Conservation (phyloP, 345 rosid genomes). For the Lagerstroemia speciosa region DNA sequence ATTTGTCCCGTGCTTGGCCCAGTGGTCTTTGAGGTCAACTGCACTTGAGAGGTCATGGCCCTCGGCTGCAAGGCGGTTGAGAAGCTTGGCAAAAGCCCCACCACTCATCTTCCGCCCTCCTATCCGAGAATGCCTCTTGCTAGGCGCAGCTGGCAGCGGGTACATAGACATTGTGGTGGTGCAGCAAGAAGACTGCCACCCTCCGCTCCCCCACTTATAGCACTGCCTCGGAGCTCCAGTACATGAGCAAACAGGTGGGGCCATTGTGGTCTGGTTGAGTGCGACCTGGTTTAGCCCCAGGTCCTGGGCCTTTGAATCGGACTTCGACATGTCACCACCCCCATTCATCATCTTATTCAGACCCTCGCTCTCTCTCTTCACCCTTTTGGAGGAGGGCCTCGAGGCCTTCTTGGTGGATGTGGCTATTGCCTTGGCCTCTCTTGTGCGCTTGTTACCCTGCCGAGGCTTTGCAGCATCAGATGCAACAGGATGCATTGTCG, state of each 20-base stretch:
- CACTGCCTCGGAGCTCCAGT: conserved; percentile 80
- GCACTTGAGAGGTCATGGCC: conserved; percentile 61
- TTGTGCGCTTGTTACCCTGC: conserved; percentile 51
- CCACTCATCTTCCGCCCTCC: conserved; percentile 99
- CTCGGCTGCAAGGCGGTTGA: conserved; percentile 76
- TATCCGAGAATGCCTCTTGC: conserved; percentile 77
- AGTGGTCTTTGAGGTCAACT: conserved; percentile 59
- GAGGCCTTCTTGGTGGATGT: conserved; percentile 49
- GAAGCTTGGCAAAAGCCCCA: conserved; percentile 89
- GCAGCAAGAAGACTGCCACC: conserved; percentile 99
- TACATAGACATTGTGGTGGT: conserved; percentile 78
- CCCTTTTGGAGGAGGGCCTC: conserved; percentile 45
- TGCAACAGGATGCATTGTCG: conserved; percentile 36
- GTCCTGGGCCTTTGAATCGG: conserved; percentile 82
- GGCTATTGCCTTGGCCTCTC: conserved; percentile 45
- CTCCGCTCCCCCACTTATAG: conserved; percentile 99
- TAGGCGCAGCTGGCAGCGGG: conserved; percentile 82
- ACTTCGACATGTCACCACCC: conserved; percentile 46
- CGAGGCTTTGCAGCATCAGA: conserved; percentile 54
- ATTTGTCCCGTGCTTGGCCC: conserved; percentile 61
- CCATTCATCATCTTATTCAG: conserved; percentile 32
- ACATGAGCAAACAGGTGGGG: conserved; percentile 89
- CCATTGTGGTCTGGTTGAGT: conserved; percentile 81
- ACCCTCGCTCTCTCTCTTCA: conserved; percentile 66
- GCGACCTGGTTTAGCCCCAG: conserved; percentile 82